Percentiles rank a stretch among this genome's conserved stretches.
These are phyloP conservation scores for Apophysomyces trapeziformis DNA, from an alignment of 371 early-diverging fungal genomes.

Conservation along the genomic window DNA sequence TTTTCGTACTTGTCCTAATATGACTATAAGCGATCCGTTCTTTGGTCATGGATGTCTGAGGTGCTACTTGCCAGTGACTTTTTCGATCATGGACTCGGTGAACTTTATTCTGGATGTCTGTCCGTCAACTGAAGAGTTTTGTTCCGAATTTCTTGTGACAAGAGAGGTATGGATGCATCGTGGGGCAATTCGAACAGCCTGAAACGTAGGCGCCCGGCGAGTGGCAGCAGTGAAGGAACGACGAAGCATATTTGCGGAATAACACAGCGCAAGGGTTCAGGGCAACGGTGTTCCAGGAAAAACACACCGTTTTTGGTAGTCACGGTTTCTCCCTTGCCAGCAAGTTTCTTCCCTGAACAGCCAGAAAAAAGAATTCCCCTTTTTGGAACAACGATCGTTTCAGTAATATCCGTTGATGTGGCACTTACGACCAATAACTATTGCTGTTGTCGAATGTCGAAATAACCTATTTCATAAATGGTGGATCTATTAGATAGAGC, in stretches of 20 bases:
- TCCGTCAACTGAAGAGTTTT: not conserved
- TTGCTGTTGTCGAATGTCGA: too few relatives aligned
- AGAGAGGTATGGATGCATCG: constrained; percentile 7
- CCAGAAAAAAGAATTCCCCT: too few relatives aligned
- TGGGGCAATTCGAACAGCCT: constrained; percentile 6
- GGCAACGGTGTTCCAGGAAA: not conserved
- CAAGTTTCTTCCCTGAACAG: not conserved
- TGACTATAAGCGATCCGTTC: not conserved
- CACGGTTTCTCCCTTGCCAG: not conserved
- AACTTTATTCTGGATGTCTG: constrained; percentile 5
- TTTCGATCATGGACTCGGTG: constrained; percentile 15
- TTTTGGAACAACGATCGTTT: too few relatives aligned
- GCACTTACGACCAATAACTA: too few relatives aligned
- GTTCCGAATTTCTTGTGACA: not conserved
- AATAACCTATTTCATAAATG: too few relatives aligned
- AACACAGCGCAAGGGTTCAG: not conserved
- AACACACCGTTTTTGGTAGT: not conserved
- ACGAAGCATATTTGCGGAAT: constrained; percentile 11
- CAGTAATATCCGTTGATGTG: too few relatives aligned
- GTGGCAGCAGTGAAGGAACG: constrained; percentile 11
- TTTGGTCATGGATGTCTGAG: not conserved
- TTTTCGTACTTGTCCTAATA: constrained; percentile 19
- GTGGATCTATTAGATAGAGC: too few relatives aligned
- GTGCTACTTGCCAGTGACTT: constrained; percentile 18
- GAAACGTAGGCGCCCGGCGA: constrained; percentile 11